A percentile compares a stretch with the other conserved stretches of the same genome.
These are phyloP conservation scores for Yamadazyma takamatsuzukensis DNA, from an alignment of 805 yeast species.

Conservation along the genomic window DNA sequence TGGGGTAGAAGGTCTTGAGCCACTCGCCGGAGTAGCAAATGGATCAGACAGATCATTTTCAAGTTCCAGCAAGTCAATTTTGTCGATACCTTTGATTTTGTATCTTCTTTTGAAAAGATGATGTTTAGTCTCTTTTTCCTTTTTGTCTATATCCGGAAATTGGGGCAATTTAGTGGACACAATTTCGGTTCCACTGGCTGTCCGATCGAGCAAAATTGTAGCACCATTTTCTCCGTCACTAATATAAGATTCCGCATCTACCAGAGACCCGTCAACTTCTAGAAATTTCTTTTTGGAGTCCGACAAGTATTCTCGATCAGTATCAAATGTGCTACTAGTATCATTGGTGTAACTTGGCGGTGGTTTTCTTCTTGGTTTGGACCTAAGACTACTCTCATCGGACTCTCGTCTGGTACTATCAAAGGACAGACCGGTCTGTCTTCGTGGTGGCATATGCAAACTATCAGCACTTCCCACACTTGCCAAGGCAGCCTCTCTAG, in stretches of 20 bases:
- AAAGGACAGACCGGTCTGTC: slow-evolving; percentile 9
- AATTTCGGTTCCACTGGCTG: slow-evolving; percentile 5
- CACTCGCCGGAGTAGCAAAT: slow-evolving; percentile 3
- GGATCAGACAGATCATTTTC: slow-evolving; percentile 10
- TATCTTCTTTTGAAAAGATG: slow-evolving; percentile 19
- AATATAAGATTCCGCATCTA: slow-evolving; percentile 5
- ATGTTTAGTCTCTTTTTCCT: slow-evolving; percentile 8
- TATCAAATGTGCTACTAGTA: neutral
- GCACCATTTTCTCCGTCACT: neutral
- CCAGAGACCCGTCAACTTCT: slow-evolving; percentile 9
- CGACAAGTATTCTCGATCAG: neutral
- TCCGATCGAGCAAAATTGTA: neutral
- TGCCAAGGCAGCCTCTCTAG: slow-evolving; percentile 20
- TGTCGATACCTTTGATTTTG: slow-evolving; percentile 13
- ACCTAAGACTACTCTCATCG: slow-evolving; percentile 8
- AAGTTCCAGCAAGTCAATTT: slow-evolving; percentile 11
- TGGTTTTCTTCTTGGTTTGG: slow-evolving; percentile 23
- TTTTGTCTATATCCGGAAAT: slow-evolving; percentile 26
- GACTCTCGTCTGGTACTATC: slow-evolving; percentile 9
- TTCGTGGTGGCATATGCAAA: slow-evolving; percentile 7
- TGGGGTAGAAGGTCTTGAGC: slow-evolving; percentile 15
- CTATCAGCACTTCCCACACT: slow-evolving; percentile 21
- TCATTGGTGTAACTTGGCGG: slow-evolving; percentile 17
- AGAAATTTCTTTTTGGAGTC: neutral
- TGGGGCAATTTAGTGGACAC: slow-evolving; percentile 23